Evolutionary conservation across 2,329 filamentous ascomycete species (phyloP).

Genomic region (Myriosclerotinia curreyana): DNA sequence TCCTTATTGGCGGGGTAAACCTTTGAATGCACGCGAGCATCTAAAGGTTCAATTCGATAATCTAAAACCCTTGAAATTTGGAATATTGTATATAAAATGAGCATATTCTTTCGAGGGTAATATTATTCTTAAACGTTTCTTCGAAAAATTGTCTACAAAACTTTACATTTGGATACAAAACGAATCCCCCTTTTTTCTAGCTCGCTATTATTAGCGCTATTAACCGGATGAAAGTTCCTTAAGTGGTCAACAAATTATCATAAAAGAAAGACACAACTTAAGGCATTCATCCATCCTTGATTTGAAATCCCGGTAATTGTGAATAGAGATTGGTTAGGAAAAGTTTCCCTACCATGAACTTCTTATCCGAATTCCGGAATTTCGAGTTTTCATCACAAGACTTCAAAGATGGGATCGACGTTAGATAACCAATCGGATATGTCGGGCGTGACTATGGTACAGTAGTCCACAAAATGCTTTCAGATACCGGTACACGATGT

Average conservation of each 20-base stretch:
- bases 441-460: constrained; percentile 6
- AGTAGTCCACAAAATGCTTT: constrained; percentile 12
- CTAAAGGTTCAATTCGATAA: constrained; percentile 5
- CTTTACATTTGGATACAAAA: neutral
- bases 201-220: neutral
- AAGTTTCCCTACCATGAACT: constrained; percentile 6
- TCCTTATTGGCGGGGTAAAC: neutral
- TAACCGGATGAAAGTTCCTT: constrained; percentile 1
- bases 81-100: constrained; percentile 5
- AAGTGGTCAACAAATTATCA: constrained; percentile 7
- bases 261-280: neutral
- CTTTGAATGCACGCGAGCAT: neutral
- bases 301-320: neutral
- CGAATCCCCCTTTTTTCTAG: neutral
- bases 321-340: neutral
- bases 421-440: neutral
- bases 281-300: neutral
- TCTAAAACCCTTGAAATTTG: neutral
- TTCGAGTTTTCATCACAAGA: constrained; percentile 17
- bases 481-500: neutral
- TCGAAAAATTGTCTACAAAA: neutral
- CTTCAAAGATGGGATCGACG: neutral
- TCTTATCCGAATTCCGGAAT: constrained; percentile 3
- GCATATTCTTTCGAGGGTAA: neutral
- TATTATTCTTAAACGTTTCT: neutral